Evolutionary conservation across 2,329 filamentous ascomycete genomes (phyloP), one percentile per base, ranked within the genome.

Genomic region (Talaromyces sp.): DNA sequence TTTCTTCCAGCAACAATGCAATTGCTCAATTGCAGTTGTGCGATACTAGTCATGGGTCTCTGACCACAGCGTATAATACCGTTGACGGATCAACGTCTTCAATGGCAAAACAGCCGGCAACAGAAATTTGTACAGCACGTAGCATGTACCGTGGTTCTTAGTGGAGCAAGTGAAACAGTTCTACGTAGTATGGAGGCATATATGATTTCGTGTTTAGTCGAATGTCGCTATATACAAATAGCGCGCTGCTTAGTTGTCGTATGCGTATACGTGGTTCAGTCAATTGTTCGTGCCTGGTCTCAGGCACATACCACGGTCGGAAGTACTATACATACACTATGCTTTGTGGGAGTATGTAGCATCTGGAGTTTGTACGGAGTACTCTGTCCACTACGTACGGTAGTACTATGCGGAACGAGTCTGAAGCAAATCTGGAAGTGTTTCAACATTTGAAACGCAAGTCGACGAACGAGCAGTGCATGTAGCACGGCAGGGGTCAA

Each of bases 131-230:
- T 37, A 37, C 8, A 37, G 1, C 1, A 37, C 35, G 3, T 37
- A 37, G 35, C 3, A 37, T 5, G 50, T 35, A 47, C 60, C 60
- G 47, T 54, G 60, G 60, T 33, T 54, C 60, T 31, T 13, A 27
- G 59, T 61, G 59, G 59, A 61, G 45, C 59, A 52, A 37, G 31
- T 52, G 45, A 61, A 61, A 61, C 59, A 50, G 47, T 13, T 33
- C 58, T 27, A 41, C 16, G 14, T 13, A 35, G 3, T 27, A 41
- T 22, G 14, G n/a, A 35, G 3, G 27, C 27, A 31, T 31, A 6
- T 6, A 6, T 31, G 4, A 48, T 14, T 60, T 47, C 24, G 13
- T 14, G 16, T 9, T 27, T 10, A 31, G 5, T 31, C 27, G 27
- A 31, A 31, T 5, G 27, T 31, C 27, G 27, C 27, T 31, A 31